These are phyloP conservation scores for Boletus huronensis DNA, from an alignment of 768 basidiomycete species.

Conservation along the genomic window DNA sequence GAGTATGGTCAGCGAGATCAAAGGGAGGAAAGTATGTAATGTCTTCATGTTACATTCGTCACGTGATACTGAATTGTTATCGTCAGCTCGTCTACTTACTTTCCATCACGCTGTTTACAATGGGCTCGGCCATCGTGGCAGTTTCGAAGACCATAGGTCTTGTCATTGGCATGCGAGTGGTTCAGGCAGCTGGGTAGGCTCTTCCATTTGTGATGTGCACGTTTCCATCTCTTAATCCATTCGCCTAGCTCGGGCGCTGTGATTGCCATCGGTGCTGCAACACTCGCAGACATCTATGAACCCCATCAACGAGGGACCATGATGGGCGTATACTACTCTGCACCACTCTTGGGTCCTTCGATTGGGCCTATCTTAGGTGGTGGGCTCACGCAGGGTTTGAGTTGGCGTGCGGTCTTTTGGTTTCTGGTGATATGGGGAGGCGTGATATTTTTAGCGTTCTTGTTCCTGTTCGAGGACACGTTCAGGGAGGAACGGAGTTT, in stretches of 20 bases:
- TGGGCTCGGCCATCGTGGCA: slow-evolving; percentile 58
- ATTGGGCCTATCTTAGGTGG: slow-evolving; percentile 73
- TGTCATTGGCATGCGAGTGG: slow-evolving; percentile 62
- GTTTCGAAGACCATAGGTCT: slow-evolving; percentile 51
- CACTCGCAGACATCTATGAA: slow-evolving; percentile 77
- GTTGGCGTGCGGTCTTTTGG: slow-evolving; percentile 86
- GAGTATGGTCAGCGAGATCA: slow-evolving; percentile 45
- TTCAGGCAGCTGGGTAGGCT: slow-evolving; percentile 64
- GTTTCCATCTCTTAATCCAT: not conserved
- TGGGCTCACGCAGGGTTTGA: slow-evolving; percentile 58
- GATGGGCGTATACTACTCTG: slow-evolving; percentile 80
- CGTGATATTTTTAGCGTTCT: slow-evolving; percentile 50
- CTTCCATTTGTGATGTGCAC: not conserved
- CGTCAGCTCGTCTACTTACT: slow-evolving; percentile 51
- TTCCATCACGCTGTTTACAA: slow-evolving; percentile 49
- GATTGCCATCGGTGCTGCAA: slow-evolving; percentile 65
- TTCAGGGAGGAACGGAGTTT: slow-evolving; percentile 82
- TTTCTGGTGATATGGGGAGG: slow-evolving; percentile 69
- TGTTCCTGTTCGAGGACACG: slow-evolving; percentile 77
- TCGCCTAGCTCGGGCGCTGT: slow-evolving; percentile 57
- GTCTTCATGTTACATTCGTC: not conserved
- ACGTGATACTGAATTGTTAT: not conserved
- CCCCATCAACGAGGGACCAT: slow-evolving; percentile 69
- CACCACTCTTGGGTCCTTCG: slow-evolving; percentile 71
- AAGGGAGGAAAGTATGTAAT: slow-evolving; percentile 60